Evolutionary conservation across 768 basidiomycete genomes (phyloP).

Genomic region (Pholiota microspora): DNA sequence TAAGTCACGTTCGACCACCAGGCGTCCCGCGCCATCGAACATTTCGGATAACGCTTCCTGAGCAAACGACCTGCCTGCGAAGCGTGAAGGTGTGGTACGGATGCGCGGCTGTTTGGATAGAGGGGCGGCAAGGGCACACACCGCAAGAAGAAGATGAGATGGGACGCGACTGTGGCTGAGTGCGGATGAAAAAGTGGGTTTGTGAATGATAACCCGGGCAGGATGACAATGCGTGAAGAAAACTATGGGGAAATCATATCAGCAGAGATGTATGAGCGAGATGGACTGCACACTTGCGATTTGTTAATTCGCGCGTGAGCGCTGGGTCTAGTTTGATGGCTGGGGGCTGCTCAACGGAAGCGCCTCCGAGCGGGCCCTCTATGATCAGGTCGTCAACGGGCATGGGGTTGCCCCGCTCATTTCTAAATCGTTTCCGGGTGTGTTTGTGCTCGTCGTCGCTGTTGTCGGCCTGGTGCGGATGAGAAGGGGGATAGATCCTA

Average conservation of each 20-base stretch:
- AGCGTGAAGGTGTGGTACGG: conserved; percentile 52
- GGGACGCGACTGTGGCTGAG: conserved; percentile 70
- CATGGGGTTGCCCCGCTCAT: conserved; percentile 36
- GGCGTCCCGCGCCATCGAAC: conserved; percentile 67
- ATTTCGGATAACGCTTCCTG: conserved; percentile 64
- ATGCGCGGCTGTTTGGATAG: conserved; percentile 65
- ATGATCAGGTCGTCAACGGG: conserved; percentile 38
- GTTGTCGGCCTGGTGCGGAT: conserved; percentile 22
- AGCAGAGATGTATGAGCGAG: conserved; percentile 14
- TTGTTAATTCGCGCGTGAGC: conserved; percentile 71
- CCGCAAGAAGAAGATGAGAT: conserved; percentile 64
- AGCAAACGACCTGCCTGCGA: conserved; percentile 54
- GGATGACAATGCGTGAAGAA: conserved; percentile 85
- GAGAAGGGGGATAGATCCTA: conserved; percentile 22
- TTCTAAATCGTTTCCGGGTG: conserved; percentile 50
- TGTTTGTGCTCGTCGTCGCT: conserved; percentile 40
- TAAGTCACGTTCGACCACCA: conserved; percentile 62
- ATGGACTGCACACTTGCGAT: conserved; percentile 45
- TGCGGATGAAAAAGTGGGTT: conserved; percentile 68
- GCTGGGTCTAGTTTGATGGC: conserved; percentile 53
- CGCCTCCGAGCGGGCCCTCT: conserved; percentile 34
- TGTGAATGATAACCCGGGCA: conserved; percentile 73
- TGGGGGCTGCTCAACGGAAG: conserved; percentile 39
- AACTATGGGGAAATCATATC: conserved; percentile 38
- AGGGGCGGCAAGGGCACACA: conserved; percentile 79